Base-by-base conservation (phyloP, 768 basidiomycete genomes). In the Rhizopogon vulgaris region DNA sequence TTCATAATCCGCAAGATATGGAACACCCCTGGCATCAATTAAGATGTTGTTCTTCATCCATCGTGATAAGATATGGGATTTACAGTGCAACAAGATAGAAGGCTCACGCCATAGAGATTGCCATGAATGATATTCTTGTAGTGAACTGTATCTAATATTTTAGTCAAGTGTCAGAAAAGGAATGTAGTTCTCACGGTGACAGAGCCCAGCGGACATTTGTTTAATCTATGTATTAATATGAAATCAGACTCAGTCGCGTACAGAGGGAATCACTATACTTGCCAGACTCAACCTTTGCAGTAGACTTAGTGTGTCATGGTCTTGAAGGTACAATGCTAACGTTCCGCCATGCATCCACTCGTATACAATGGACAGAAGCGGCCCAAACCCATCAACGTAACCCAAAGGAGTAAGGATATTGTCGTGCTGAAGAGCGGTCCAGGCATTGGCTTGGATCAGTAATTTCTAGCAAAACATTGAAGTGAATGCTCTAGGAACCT, bases 61-160 rank as follows among this genome's bases (percentile, higher is more conserved):
- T 38, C 5, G 15, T 11, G 14, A 15, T 46, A 6, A 46, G 45
- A 34, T 15, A 32, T 7, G 11, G 2, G 6, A 24, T 22, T 15
- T 10, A 2, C 6, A 32, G 5, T 15, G 37, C 41, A 36, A 14
- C 2, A 6, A 34, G 38, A 5, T 17, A 27, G 9, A 10, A 14
- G 22, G 22, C 66, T 12, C 52, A 71, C 69, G 1, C 68, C 71
- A 45, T 72, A 67, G 10, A 73, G 58, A 51, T 74, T 70, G 8
- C 69, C 70, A 48, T 73, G 72, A 2, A 69, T 45, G 12, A 72
- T 42, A 5, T 10, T 41, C 8, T 54, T 22, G 27, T 24, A 32
- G n/a, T 69, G 65, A 6, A 66, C 67, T 66, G 18, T 15, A 2
- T 30, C 30, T 12, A 22, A 17, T 38, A 12, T 48, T 24, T 18